These are phyloP conservation scores for Zymoseptoria passerinii DNA, from an alignment of 2,329 filamentous ascomycete species.

Conservation along the genomic window DNA sequence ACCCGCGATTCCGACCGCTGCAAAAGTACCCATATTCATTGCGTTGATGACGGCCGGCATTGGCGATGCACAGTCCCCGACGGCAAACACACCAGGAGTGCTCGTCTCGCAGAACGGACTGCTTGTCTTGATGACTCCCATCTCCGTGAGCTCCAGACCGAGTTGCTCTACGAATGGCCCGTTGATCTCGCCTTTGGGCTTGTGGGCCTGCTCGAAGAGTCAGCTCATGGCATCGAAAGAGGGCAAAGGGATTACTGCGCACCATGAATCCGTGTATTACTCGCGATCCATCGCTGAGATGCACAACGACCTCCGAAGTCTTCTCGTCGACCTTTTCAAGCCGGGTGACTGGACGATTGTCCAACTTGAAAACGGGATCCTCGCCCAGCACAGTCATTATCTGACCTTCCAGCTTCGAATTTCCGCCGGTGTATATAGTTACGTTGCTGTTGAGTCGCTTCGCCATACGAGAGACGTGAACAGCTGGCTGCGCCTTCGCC, in stretches of 20 bases:
- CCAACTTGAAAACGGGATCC: neutral
- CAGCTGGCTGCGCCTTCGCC: slow-evolving; percentile 8
- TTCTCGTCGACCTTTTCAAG: neutral
- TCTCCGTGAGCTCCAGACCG: neutral
- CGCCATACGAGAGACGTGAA: slow-evolving; percentile 5
- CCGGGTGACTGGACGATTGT: neutral
- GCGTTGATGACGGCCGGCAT: slow-evolving; percentile 1
- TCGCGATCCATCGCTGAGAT: neutral
- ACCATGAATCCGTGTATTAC: neutral
- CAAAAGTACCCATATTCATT: slow-evolving; percentile 1
- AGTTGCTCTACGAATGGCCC: slow-evolving; percentile 4
- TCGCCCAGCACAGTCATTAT: neutral
- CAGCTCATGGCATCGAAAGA: neutral
- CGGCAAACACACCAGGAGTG: slow-evolving; percentile 1
- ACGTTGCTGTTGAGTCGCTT: slow-evolving; percentile 1
- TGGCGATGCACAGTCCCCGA: slow-evolving; percentile 4
- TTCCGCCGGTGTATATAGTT: slow-evolving; percentile 2
- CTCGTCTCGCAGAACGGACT: neutral
- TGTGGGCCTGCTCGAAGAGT: neutral
- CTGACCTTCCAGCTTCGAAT: neutral
- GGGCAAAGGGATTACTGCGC: neutral
- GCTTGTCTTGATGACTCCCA: neutral
- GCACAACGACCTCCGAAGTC: neutral
- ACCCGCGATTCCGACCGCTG: neutral
- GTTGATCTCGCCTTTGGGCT: neutral